Evolutionary conservation across 2,329 filamentous ascomycete species (phyloP), one percentile per base, ranked within the genome.

Genomic region (Fusarium dlaminii): DNA sequence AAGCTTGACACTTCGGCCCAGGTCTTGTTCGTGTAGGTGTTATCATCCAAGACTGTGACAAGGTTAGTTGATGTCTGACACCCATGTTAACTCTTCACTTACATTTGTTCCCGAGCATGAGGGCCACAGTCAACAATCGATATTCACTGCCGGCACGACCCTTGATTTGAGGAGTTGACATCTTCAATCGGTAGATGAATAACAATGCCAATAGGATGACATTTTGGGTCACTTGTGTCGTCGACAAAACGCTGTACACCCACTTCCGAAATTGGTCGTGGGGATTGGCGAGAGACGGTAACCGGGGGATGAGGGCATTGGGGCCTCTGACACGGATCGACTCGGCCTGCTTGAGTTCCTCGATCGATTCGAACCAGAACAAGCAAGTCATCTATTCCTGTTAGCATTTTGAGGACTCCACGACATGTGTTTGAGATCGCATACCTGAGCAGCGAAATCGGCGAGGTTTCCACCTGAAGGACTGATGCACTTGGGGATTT

Each of bases 81-180:
- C n/a, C 15, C n/a, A 37, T 20, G n/a, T 43, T 30, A 14, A 27
- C 22, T 22, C 39, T 52, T 29, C 27, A 86, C 90, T 80, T 82
- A 94, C 92, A 99, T 86, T 99, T 99, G 83, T 99, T 99, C 70
- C 95, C 96, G 68, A 99, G 87, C 96, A 99, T 99, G 75, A 99
- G 85, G 30, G 96, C 96, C 55, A 98, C 95, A 0, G 96, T 98
- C 79, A 98, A 87, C 30, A 99, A 86, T 24, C 96, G 89, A 80
- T 96, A 98, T 81, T 98, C 96, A 81, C 96, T 99, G 10, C 96
- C 96, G 29, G 92, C 92, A 78, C 96, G 96, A 45, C 96, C 96
- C 80, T 95, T 94, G 24, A 98, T 96, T 7, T 89, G 90, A 0
- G 95, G 94, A 77, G 98, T 98, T 73, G 93, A 92, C 81, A 92